Evolutionary conservation across 345 rosid species (phyloP).

Genomic region (Passiflora organensis): DNA sequence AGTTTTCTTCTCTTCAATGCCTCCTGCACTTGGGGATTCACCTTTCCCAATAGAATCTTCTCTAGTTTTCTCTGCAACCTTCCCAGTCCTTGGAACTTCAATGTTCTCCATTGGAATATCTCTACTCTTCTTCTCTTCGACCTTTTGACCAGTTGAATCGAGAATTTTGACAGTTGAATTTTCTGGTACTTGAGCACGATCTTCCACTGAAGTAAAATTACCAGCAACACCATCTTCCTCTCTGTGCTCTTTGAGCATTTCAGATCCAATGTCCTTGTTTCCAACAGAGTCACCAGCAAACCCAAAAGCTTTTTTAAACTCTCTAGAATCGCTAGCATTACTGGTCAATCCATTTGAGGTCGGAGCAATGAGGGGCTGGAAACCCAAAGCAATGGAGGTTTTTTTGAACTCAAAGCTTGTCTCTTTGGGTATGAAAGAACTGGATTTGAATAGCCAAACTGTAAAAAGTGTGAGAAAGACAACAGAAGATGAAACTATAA

Average conservation of each 20-base stretch:
- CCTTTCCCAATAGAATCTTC: slow-evolving; percentile 16
- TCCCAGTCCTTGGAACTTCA: slow-evolving; percentile 21
- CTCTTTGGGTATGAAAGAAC: slow-evolving; percentile 39
- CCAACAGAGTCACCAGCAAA: slow-evolving; percentile 23
- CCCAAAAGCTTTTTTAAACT: slow-evolving; percentile 39
- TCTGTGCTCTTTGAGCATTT: slow-evolving; percentile 8
- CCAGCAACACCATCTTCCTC: slow-evolving; percentile 10
- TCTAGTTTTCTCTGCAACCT: slow-evolving; percentile 10
- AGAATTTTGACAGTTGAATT: slow-evolving; percentile 7
- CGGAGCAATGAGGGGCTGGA: slow-evolving; percentile 22
- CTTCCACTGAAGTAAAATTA: slow-evolving; percentile 20
- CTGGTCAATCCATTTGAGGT: slow-evolving; percentile 17
- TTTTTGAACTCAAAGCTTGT: slow-evolving; percentile 34
- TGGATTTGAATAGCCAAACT: slow-evolving; percentile 45
- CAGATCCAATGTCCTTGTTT: slow-evolving; percentile 13
- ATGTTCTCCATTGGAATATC: slow-evolving; percentile 7
- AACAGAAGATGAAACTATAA: slow-evolving; percentile 51
- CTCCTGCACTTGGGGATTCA: slow-evolving; percentile 27
- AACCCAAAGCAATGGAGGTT: slow-evolving; percentile 18
- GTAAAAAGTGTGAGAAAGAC: slow-evolving; percentile 52
- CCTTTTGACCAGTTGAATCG: not conserved
- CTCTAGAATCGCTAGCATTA: slow-evolving; percentile 29
- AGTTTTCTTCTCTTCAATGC: slow-evolving; percentile 23
- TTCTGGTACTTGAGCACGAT: slow-evolving; percentile 19
- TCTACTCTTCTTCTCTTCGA: slow-evolving; percentile 7